A percentile compares a stretch with the other conserved stretches of the same genome.
Evolutionary conservation across 768 basidiomycete genomes (phyloP).

Genomic region (Tephrocybe sp.): DNA sequence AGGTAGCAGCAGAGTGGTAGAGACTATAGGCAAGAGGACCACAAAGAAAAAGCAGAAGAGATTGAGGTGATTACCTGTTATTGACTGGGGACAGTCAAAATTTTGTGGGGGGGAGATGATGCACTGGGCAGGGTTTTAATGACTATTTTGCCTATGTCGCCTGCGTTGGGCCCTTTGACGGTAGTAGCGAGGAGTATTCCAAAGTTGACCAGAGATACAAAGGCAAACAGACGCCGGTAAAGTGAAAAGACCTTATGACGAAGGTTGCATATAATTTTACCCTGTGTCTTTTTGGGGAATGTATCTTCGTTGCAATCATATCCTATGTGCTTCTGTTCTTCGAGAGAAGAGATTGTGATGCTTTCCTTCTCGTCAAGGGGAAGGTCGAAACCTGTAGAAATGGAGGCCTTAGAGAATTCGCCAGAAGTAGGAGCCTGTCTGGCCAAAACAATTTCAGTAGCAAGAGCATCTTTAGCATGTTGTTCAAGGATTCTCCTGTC

Average conservation of each 20-base stretch:
- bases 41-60: no score
- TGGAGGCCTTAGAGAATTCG: background rate
- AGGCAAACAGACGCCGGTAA: conserved; percentile 59
- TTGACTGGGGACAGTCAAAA: no score
- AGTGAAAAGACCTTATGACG: conserved; percentile 58
- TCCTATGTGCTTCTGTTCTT: conserved; percentile 42
- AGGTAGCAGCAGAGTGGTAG: no score
- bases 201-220: conserved; percentile 57
- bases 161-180: conserved; percentile 33
- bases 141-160: conserved; percentile 39
- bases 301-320: conserved; percentile 51
- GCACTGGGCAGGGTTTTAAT: no score
- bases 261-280: conserved; percentile 47
- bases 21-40: no score
- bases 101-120: no score
- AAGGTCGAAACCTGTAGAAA: conserved; percentile 14
- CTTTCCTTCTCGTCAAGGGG: conserved; percentile 18
- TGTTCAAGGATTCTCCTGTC: conserved; percentile 47
- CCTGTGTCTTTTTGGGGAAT: conserved; percentile 51
- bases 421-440: background rate
- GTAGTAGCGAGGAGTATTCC: conserved; percentile 47
- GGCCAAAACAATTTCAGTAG: background rate
- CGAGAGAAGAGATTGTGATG: conserved; percentile 16
- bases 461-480: conserved; percentile 28
- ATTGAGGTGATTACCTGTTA: no score